Conservation (phyloP, 2,329 filamentous ascomycete genomes). For the Ophidiomyces ophidiicola region DNA sequence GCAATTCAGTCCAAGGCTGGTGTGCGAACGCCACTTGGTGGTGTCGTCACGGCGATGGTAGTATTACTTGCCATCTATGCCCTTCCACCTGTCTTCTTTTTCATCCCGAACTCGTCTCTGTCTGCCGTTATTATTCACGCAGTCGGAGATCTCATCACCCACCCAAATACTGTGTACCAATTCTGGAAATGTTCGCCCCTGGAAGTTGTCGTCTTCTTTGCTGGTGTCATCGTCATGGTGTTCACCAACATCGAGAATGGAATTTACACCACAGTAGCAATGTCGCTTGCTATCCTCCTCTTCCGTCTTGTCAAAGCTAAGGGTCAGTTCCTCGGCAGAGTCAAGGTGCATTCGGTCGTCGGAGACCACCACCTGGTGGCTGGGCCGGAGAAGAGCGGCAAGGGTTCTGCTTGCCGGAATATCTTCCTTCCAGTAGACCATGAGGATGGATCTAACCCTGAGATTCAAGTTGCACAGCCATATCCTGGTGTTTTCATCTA, state of each 20-base stretch:
- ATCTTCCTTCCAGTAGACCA: slow-evolving; percentile 81
- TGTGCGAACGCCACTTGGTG: slow-evolving; percentile 79
- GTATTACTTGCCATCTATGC: slow-evolving; percentile 86
- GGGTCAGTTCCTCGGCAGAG: slow-evolving; percentile 70
- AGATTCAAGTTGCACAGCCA: slow-evolving; percentile 64
- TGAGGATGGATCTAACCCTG: slow-evolving; percentile 80
- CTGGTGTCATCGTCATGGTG: slow-evolving; percentile 78
- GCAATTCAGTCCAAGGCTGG: slow-evolving; percentile 97
- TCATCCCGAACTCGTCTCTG: slow-evolving; percentile 71
- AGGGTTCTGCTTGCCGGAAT: slow-evolving; percentile 50
- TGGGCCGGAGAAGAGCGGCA: slow-evolving; percentile 21
- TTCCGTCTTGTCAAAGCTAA: slow-evolving; percentile 73
- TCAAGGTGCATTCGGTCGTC: slow-evolving; percentile 72
- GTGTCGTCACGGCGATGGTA: slow-evolving; percentile 72
- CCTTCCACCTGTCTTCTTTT: slow-evolving; percentile 79
- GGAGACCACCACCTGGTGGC: slow-evolving; percentile 55
- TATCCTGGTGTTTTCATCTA: slow-evolving; percentile 94
- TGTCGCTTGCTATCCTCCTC: slow-evolving; percentile 66
- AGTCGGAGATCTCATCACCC: slow-evolving; percentile 81
- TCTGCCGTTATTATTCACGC: slow-evolving; percentile 91
- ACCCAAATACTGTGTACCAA: slow-evolving; percentile 81
- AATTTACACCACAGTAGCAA: slow-evolving; percentile 72
- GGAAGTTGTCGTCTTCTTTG: slow-evolving; percentile 85
- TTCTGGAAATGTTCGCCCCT: slow-evolving; percentile 91
- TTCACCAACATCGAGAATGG: slow-evolving; percentile 84